These are phyloP conservation scores for Ogataea allantospora DNA, from an alignment of 805 yeast genomes.

Conservation along the genomic window DNA sequence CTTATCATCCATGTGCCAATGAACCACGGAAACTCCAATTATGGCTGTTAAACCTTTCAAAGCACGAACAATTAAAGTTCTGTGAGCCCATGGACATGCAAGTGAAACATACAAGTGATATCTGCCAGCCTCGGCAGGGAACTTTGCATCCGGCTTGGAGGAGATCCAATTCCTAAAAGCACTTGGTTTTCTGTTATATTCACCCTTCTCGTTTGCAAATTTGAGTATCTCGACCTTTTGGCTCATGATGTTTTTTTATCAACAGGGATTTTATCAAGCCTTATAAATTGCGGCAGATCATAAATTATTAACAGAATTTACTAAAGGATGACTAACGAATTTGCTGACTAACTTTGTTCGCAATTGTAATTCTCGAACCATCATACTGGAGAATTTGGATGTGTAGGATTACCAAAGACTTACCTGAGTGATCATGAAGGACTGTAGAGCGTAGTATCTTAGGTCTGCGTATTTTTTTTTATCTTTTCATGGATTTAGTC, in stretches of 20 bases:
- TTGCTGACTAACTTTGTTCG: no score
- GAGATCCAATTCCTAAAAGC: conserved; percentile 67
- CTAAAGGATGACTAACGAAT: not conserved
- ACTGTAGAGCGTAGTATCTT: not conserved
- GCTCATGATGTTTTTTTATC: conserved; percentile 9
- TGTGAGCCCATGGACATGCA: conserved; percentile 97
- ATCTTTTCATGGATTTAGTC: conserved; percentile 16
- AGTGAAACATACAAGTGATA: conserved; percentile 84
- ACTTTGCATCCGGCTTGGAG: conserved; percentile 53
- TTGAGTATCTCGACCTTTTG: conserved; percentile 42
- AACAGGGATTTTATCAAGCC: no score
- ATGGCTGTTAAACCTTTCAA: conserved; percentile 70
- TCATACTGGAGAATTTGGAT: no score
- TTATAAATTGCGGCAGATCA: no score
- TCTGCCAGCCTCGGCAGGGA: conserved; percentile 72
- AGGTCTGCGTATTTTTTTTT: not conserved
- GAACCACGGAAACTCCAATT: conserved; percentile 74
- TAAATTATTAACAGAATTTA: not conserved
- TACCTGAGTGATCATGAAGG: no score
- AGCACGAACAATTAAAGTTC: conserved; percentile 69
- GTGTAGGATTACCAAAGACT: no score
- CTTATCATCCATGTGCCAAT: conserved; percentile 82
- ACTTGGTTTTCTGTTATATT: conserved; percentile 49
- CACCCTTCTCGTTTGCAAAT: conserved; percentile 53
- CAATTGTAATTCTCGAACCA: no score